Evolutionary conservation across 1,284 basidiomycete genomes (phyloP), one percentile per base, ranked within the genome.

Genomic region (Malassezia furfur): DNA sequence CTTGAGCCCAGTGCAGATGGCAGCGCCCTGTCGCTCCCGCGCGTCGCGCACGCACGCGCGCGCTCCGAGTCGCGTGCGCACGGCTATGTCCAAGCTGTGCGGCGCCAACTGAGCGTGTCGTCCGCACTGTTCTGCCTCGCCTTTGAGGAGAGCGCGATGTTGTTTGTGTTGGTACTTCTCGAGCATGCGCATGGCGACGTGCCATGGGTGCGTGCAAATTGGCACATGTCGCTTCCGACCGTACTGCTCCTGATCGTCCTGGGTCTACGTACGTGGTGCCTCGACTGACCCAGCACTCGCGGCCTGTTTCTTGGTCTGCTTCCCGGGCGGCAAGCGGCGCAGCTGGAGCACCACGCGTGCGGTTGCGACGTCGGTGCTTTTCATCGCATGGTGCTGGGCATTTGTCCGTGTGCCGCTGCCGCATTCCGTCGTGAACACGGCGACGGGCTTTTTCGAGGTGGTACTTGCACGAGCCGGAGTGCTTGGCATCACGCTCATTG

Each of bases 401-500:
- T 73, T 71, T 54, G 53, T 71, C 50, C 67, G 66, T 37, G 66
- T 73, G 17, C 70, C 70, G 8, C 53, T 73, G 12, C 70, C 70
- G 5, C 49, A 57, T 14, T 60, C 68, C 3, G 50, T 66, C 11
- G 35, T 21, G 34, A 38, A 19, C 44, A 55, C 48, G 44, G 51
- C 31, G 43, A 48, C 21, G 9, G 58, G 62, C 35, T 53, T 59
- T 22, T 43, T 62, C 17, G 64, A 65, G 31, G 60, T 61, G 3
- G 54, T 68, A 9, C 59, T 70, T 17, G 63, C 66, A 15, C 54
- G 77, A 6, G 75, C 77, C 1, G 77, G 76, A 39, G 72, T 77
- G 8, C 69, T 77, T 2, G 77, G 77, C 8, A 72, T 76, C 14
- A 61, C 70, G 4, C 64, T 78, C n/a, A 78, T 78, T 47, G 77